These are phyloP conservation scores for Curvularia sp. DNA, from an alignment of 2,329 filamentous ascomycete species.

Conservation along the genomic window DNA sequence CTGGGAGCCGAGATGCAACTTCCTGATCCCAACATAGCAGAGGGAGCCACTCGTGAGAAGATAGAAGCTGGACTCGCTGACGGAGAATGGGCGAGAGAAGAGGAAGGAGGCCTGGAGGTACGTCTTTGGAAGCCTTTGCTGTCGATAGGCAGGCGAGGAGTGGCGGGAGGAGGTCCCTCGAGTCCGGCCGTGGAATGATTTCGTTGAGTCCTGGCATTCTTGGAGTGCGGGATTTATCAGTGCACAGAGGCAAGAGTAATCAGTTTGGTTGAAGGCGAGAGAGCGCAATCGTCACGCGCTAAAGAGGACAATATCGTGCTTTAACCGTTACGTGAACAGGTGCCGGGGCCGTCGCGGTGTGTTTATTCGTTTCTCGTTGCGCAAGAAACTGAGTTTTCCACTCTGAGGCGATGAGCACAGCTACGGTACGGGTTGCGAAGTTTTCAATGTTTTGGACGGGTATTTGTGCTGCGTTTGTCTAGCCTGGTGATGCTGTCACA, in stretches of 20 bases:
- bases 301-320: not conserved
- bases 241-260: not conserved
- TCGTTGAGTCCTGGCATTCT: constrained; percentile 57
- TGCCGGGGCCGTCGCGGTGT: not conserved
- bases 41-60: constrained; percentile 72
- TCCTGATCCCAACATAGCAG: constrained; percentile 72
- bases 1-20: constrained; percentile 64
- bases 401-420: not conserved
- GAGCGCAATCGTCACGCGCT: not conserved
- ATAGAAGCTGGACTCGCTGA: constrained; percentile 68
- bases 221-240: constrained; percentile 8
- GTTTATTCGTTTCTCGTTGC: constrained; percentile 8
- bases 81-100: constrained; percentile 69
- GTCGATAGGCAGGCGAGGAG: constrained; percentile 69
- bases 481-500: constrained; percentile 38
- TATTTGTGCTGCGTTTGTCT: constrained; percentile 9
- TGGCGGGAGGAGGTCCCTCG: constrained; percentile 65
- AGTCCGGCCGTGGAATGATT: constrained; percentile 62
- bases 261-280: not conserved
- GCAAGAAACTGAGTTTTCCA: not conserved
- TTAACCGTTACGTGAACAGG: not conserved
- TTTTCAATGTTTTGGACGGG: constrained; percentile 1
- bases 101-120: constrained; percentile 66
- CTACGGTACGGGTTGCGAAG: not conserved
- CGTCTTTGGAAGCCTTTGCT: constrained; percentile 64